Conservation (phyloP, 441 rosid genomes). For the Daphne laureola region DNA sequence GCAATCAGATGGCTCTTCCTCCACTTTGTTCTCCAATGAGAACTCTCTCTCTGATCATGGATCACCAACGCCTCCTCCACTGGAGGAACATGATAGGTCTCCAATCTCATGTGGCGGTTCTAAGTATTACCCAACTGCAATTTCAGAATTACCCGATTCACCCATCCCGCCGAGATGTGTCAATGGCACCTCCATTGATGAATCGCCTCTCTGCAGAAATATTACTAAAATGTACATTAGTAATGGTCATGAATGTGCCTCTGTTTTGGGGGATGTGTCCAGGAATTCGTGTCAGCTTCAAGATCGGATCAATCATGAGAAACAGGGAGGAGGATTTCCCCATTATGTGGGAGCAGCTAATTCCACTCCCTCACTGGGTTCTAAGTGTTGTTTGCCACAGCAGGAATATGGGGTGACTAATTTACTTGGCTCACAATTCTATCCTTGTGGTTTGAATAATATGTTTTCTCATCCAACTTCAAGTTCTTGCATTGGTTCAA, state of each 20-base stretch:
- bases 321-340: constrained; percentile 11
- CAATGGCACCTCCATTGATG: constrained; percentile 19
- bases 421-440: constrained; percentile 7
- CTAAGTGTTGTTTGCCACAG: constrained; percentile 14
- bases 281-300: constrained; percentile 2
- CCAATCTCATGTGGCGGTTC: constrained; percentile 11
- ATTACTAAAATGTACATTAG: constrained; percentile 19
- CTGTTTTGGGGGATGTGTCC: constrained; percentile 11
- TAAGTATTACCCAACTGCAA: constrained; percentile 5
- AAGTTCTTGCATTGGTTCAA: constrained; percentile 10
- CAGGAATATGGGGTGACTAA: constrained; percentile 9
- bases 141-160: constrained; percentile 13
- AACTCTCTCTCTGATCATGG: constrained; percentile 29
- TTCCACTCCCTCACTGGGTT: constrained; percentile 12
- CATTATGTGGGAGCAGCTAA: constrained; percentile 17
- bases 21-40: constrained; percentile 31
- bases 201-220: constrained; percentile 20
- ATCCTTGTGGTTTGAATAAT: constrained; percentile 7
- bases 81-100: constrained; percentile 18
- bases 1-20: constrained; percentile 26
- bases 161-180: constrained; percentile 6
- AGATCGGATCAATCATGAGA: constrained; percentile 10
- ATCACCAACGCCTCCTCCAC: constrained; percentile 32
- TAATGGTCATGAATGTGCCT: constrained; percentile 16
- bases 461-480: constrained; percentile 11